Conservation (phyloP, 768 basidiomycete genomes). For the Hericium alpestre region DNA sequence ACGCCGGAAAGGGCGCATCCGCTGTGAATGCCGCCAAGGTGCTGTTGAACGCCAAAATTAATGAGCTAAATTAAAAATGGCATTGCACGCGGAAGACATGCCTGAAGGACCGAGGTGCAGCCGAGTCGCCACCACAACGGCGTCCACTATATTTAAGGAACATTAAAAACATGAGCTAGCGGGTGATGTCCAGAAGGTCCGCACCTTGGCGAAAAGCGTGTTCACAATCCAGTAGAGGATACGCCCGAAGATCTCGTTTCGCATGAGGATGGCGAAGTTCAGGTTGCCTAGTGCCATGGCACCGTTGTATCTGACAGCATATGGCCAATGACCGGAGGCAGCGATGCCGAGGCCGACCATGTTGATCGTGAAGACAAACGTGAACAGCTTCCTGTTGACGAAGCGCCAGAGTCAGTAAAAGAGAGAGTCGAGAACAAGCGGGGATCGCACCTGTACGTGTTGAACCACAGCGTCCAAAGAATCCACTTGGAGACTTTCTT, state of each 20-base stretch:
- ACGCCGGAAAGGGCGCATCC: slow-evolving; percentile 31
- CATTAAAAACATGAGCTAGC: neutral
- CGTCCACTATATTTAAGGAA: slow-evolving; percentile 40
- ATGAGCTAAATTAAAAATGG: slow-evolving; percentile 3
- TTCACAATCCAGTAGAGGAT: slow-evolving; percentile 61
- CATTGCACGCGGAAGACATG: slow-evolving; percentile 13
- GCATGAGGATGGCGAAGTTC: slow-evolving; percentile 59
- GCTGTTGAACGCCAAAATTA: slow-evolving; percentile 19
- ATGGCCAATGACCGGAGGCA: slow-evolving; percentile 53
- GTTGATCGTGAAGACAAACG: slow-evolving; percentile 49
- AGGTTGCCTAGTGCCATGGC: slow-evolving; percentile 70
- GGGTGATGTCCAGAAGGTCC: neutral
- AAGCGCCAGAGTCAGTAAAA: neutral
- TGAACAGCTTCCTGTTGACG: slow-evolving; percentile 60
- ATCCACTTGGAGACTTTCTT: slow-evolving; percentile 52
- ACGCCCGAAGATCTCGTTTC: slow-evolving; percentile 80
- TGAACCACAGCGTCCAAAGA: slow-evolving; percentile 62
- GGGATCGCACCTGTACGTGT: slow-evolving; percentile 54
- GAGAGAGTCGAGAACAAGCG: neutral
- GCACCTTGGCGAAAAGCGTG: slow-evolving; percentile 66
- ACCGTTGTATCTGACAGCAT: slow-evolving; percentile 54
- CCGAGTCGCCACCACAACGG: slow-evolving; percentile 63
- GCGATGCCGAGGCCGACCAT: slow-evolving; percentile 50
- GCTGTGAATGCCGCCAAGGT: slow-evolving; percentile 34
- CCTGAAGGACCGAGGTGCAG: slow-evolving; percentile 66